Conservation (phyloP, 2,329 filamentous ascomycete species). For the Emydomyces testavorans region DNA sequence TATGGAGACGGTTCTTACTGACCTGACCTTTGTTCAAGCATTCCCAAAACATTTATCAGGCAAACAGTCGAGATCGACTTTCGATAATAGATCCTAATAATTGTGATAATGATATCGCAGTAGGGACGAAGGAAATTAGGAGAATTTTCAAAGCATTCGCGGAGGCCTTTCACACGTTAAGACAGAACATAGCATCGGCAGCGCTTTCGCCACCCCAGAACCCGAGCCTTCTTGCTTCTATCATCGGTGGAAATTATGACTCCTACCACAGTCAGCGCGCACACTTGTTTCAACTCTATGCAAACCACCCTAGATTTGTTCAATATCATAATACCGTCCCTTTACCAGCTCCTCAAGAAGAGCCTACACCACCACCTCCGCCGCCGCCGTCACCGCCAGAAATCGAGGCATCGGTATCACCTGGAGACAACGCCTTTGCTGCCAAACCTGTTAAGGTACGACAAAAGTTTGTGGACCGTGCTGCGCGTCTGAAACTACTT, state of each 20-base stretch:
- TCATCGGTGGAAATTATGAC: slow-evolving; percentile 69
- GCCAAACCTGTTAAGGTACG: slow-evolving; percentile 22
- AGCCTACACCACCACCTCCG: slow-evolving; percentile 12
- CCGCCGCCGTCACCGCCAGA: slow-evolving; percentile 15
- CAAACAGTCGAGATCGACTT: slow-evolving; percentile 54
- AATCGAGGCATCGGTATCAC: not conserved
- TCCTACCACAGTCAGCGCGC: slow-evolving; percentile 59
- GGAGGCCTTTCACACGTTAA: slow-evolving; percentile 49
- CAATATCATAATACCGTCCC: slow-evolving; percentile 23
- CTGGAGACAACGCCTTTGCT: not conserved
- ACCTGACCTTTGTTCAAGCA: slow-evolving; percentile 2
- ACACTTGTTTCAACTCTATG: slow-evolving; percentile 47
- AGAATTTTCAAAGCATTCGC: slow-evolving; percentile 60
- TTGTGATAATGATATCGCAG: slow-evolving; percentile 73
- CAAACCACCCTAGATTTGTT: slow-evolving; percentile 30
- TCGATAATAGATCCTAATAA: slow-evolving; percentile 91
- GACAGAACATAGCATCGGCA: slow-evolving; percentile 42
- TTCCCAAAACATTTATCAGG: slow-evolving; percentile 35
- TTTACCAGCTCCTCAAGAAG: slow-evolving; percentile 10
- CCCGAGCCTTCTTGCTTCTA: slow-evolving; percentile 54
- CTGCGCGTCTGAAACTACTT: slow-evolving; percentile 22
- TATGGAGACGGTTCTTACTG: slow-evolving; percentile 23
- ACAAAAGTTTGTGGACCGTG: slow-evolving; percentile 23
- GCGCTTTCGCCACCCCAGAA: slow-evolving; percentile 18
- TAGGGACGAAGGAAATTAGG: slow-evolving; percentile 61